These are phyloP conservation scores for Fusarium pininemorale DNA, from an alignment of 2,329 filamentous ascomycete species.

Conservation along the genomic window DNA sequence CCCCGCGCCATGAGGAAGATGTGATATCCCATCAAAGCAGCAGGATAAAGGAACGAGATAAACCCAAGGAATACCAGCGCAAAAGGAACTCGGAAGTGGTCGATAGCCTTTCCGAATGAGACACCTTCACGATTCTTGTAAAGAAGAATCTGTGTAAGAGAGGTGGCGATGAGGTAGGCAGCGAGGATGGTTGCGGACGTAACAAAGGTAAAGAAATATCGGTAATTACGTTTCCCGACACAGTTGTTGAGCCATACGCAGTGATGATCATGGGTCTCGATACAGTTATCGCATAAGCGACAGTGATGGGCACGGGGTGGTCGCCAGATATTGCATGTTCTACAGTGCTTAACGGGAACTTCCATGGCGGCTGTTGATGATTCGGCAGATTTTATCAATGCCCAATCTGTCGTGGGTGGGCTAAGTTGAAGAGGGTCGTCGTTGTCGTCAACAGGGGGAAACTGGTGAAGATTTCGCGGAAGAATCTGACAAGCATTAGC, in stretches of 20 bases:
- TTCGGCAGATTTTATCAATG: slow-evolving; percentile 83
- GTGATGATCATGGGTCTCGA: slow-evolving; percentile 97
- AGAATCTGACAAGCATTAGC: slow-evolving; percentile 71
- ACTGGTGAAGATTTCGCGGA: slow-evolving; percentile 88
- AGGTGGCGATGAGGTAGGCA: slow-evolving; percentile 78
- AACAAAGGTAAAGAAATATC: slow-evolving; percentile 96
- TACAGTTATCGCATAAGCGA: slow-evolving; percentile 94
- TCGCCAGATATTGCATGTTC: slow-evolving; percentile 96
- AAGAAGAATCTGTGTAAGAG: slow-evolving; percentile 80
- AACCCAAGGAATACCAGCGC: slow-evolving; percentile 88
- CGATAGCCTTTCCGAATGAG: slow-evolving; percentile 74
- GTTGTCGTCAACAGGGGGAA: slow-evolving; percentile 78
- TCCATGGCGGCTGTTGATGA: slow-evolving; percentile 88
- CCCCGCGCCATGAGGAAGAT: slow-evolving; percentile 89
- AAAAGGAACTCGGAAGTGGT: slow-evolving; percentile 80
- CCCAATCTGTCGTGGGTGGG: slow-evolving; percentile 92
- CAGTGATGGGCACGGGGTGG: slow-evolving; percentile 96
- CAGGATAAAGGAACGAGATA: slow-evolving; percentile 80
- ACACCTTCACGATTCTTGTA: slow-evolving; percentile 72
- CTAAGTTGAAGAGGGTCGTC: slow-evolving; percentile 85
- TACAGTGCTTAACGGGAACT: slow-evolving; percentile 97
- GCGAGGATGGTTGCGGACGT: slow-evolving; percentile 79
- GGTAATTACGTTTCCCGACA: slow-evolving; percentile 95
- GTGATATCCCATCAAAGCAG: slow-evolving; percentile 87
- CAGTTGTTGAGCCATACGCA: slow-evolving; percentile 99